Percentiles rank a stretch among this genome's conserved stretches.
Conservation (phyloP, 1,284 basidiomycete species). For the Limonomyces culmigenus region DNA sequence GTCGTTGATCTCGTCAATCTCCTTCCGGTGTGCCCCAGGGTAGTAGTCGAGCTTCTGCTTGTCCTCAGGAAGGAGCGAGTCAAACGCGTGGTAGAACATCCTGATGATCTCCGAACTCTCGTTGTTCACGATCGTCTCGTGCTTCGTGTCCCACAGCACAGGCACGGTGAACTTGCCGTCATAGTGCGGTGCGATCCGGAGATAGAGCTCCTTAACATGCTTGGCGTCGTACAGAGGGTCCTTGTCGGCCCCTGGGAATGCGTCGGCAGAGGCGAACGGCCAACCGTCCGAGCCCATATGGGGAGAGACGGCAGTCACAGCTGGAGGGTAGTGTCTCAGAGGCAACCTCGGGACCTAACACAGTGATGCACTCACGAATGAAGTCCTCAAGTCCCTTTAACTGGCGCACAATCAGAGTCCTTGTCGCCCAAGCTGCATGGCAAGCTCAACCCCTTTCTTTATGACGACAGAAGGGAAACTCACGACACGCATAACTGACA, state of each 20-base stretch:
- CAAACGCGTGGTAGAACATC: constrained; percentile 77
- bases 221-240: constrained; percentile 57
- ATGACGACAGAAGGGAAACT: constrained; percentile 14
- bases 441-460: neutral
- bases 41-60: constrained; percentile 63
- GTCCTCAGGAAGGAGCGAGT: constrained; percentile 48
- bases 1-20: constrained; percentile 79
- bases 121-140: constrained; percentile 84
- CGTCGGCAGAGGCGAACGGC: constrained; percentile 65
- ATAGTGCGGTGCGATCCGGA: constrained; percentile 59
- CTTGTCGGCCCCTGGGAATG: constrained; percentile 52
- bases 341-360: neutral
- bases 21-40: constrained; percentile 47
- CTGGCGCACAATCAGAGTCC: constrained; percentile 76
- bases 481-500: constrained; percentile 67
- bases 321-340: too few relatives aligned
- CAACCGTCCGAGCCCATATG: constrained; percentile 75
- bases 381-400: constrained; percentile 85
- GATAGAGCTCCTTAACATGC: constrained; percentile 79
- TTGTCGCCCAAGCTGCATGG: constrained; percentile 75
- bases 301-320: constrained; percentile 73
- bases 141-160: constrained; percentile 91
- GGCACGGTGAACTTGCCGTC: constrained; percentile 76
- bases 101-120: constrained; percentile 91
- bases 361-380: constrained; percentile 35